phyloP scores from a whole-genome alignment of 1,284 basidiomycete species.

The Puccinia horiana region DNA sequence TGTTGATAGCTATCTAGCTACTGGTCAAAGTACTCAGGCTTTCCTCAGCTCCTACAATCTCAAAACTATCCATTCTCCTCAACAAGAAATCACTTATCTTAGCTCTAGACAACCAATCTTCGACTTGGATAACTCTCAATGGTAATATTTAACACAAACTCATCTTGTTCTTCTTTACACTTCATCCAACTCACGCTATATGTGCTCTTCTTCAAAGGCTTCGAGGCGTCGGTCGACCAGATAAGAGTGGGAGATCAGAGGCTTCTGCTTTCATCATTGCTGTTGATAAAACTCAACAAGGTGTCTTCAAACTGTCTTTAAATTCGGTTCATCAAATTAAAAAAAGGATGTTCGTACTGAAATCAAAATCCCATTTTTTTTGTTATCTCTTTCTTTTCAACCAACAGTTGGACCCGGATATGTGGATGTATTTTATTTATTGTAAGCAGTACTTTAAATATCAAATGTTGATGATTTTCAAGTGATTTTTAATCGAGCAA shows the following conservation, averaged over 20 bases:
- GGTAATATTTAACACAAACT: constrained; percentile 2
- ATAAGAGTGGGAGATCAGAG: constrained; percentile 17
- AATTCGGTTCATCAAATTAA: no score
- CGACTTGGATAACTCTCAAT: not conserved
- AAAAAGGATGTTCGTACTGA: not conserved
- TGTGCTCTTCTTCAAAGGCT: not conserved
- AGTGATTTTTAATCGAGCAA: not conserved
- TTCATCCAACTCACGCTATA: not conserved
- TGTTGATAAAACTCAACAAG: constrained; percentile 45
- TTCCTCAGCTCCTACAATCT: constrained; percentile 2
- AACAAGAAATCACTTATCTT: constrained; percentile 26
- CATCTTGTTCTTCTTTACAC: no score
- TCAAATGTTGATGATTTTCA: no score
- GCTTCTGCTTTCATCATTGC: constrained; percentile 28
- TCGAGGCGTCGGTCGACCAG: constrained; percentile 26
- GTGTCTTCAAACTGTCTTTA: not conserved
- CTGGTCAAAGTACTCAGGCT: not conserved
- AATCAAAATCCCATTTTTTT: not conserved
- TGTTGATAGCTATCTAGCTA: not conserved
- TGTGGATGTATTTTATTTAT: constrained; percentile 47
- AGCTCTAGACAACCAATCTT: constrained; percentile 18
- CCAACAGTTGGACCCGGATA: constrained; percentile 31
- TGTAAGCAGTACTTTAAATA: constrained; percentile 26
- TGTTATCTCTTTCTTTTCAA: not conserved
- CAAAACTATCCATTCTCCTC: not conserved